Percentiles rank a stretch among this genome's conserved stretches.
These are phyloP conservation scores for Striga hermonthica DNA, from an alignment of 305 asterid species.

Conservation along the genomic window DNA sequence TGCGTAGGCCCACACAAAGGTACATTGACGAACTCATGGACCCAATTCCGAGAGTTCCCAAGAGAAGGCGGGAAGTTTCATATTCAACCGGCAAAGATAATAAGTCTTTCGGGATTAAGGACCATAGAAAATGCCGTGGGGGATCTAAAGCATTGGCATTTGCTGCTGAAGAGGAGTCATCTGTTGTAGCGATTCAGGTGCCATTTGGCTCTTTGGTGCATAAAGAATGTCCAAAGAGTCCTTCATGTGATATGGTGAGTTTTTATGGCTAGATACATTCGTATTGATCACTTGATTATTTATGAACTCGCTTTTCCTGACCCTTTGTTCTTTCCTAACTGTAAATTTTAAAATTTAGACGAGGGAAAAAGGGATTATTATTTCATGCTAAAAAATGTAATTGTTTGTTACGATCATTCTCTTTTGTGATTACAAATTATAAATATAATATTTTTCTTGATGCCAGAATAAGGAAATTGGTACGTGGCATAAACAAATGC, in stretches of 20 bases:
- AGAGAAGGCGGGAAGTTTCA: constrained; percentile 45
- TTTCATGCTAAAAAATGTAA: no score
- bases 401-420: no score
- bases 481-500: constrained; percentile 33
- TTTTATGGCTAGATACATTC: constrained; percentile 14
- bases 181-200: constrained; percentile 76
- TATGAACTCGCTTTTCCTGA: no score
- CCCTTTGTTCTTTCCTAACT: no score
- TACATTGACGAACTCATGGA: constrained; percentile 73
- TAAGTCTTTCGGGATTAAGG: constrained; percentile 42
- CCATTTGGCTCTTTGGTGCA: constrained; percentile 69
- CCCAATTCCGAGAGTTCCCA: constrained; percentile 37
- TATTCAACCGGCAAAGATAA: constrained; percentile 37
- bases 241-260: constrained; percentile 37
- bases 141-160: constrained; percentile 41
- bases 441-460: constrained; percentile 11
- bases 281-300: not conserved
- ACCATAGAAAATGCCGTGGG: constrained; percentile 41
- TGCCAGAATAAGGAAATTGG: constrained; percentile 23
- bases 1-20: constrained; percentile 82
- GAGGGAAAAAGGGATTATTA: no score
- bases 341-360: no score
- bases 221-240: constrained; percentile 46
- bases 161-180: constrained; percentile 55
- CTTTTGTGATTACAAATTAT: not conserved